Base-by-base conservation (phyloP, 345 rosid genomes). In the Citrus hindsii region DNA sequence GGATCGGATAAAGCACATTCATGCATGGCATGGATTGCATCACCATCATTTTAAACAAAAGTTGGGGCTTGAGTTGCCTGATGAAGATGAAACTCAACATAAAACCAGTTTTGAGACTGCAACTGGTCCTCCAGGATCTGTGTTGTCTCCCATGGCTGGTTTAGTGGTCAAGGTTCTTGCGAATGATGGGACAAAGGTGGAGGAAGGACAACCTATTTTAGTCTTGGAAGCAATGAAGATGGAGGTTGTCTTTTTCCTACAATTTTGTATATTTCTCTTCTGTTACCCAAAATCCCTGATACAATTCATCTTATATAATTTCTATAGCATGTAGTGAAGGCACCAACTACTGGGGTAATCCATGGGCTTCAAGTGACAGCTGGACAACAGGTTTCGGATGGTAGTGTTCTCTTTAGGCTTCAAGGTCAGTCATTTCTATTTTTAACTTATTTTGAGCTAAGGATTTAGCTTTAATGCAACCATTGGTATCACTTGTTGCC, bases 221-320 rank as follows among this genome's bases (percentile, higher is more conserved):
- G 97, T 95, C 82, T 79, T 95, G 56, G 98, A 93, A 85, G 98
- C 98, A 78, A 95, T 93, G 98, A 95, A 95, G 88, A 95, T 95
- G 98, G 99, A 95, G 99, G 98, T 92, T 73, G 58, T 55, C 30
- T 67, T 64, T 40, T 76, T 16, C 37, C 68, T 72, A 60, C 51
- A 32, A 63, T 65, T 37, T 32, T 42, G 61, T 46, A 13, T 13
- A 46, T 1, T 9, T 72, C 79, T 24, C 24, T 42, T 65, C 6
- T 6, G 8, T 59, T 58, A 66, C 37, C 2, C 27, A 60, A 4
- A 75, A 76, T 27, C 59, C 56, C 60, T 65, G 62, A 73, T 73
- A 7, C 42, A 62, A 30, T 65, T 69, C 25, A 68, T 40, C 40
- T 37, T 5, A 40, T 10, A 46, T 76, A 35, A 63, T 70, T 38